phyloP scores from a whole-genome alignment of 805 yeast species.

The Wickerhamomyces hampshirensis region DNA sequence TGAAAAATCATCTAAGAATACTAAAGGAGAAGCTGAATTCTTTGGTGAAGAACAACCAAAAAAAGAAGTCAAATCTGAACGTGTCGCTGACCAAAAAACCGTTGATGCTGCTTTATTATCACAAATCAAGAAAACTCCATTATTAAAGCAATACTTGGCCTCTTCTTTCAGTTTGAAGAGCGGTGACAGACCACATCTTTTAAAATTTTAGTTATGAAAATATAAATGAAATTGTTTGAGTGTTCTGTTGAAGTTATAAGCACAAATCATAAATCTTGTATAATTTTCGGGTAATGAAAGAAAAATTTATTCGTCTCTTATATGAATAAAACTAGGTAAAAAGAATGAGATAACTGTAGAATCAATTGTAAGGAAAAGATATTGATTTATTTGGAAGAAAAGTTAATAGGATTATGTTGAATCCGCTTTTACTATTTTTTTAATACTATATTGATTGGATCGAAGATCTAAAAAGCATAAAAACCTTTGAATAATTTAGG shows the following conservation, averaged over 20 bases:
- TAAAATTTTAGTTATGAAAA: constrained; percentile 78
- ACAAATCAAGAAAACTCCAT: constrained; percentile 95
- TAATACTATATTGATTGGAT: no score
- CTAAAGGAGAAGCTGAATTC: constrained; percentile 90
- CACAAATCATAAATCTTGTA: constrained; percentile 12
- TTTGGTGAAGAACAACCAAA: constrained; percentile 71
- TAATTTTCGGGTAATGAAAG: constrained; percentile 22
- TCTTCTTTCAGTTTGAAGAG: constrained; percentile 92
- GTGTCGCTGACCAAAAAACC: constrained; percentile 94
- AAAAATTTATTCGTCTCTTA: constrained; percentile 19
- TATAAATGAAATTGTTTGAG: neutral
- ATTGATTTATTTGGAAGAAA: no score
- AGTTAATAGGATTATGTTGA: no score
- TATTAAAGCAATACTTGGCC: constrained; percentile 94
- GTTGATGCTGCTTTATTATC: constrained; percentile 91
- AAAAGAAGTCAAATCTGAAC: constrained; percentile 88
- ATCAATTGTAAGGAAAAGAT: neutral
- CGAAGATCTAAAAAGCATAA: no score
- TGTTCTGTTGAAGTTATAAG: neutral
- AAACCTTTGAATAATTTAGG: no score
- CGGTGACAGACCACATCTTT: constrained; percentile 98
- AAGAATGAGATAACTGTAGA: constrained; percentile 1
- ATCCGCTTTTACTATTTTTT: no score
- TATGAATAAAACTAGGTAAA: constrained; percentile 10
- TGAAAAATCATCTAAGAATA: constrained; percentile 79